phyloP scores from a whole-genome alignment of 306 rosid genomes.

The Phaseolus lunatus region DNA sequence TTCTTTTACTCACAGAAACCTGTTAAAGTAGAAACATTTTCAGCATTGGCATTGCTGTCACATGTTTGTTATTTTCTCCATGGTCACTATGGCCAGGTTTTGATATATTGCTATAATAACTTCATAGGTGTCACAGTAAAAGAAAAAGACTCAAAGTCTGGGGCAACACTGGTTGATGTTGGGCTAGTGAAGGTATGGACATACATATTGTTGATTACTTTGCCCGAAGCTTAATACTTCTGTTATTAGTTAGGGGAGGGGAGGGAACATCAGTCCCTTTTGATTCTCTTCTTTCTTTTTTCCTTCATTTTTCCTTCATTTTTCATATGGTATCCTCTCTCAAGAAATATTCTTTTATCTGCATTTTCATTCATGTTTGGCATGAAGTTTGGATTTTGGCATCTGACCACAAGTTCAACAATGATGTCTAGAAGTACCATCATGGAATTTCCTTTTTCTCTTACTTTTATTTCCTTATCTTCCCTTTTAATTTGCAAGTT shows the following conservation, averaged over 20 bases:
- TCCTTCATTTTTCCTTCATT: conserved; percentile 1
- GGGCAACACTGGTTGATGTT: conserved; percentile 81
- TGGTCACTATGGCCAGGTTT: conserved; percentile 28
- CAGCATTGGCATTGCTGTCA: conserved; percentile 23
- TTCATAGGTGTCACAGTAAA: conserved; percentile 74
- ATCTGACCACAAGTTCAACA: conserved; percentile 19
- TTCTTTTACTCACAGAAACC: background rate
- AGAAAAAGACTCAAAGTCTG: conserved; percentile 60
- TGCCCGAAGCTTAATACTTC: background rate
- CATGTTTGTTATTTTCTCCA: conserved; percentile 40
- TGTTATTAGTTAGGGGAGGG: background rate
- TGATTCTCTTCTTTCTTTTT: background rate
- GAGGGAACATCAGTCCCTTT: conserved; percentile 1
- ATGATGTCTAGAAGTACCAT: conserved; percentile 29
- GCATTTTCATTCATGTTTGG: conserved; percentile 23
- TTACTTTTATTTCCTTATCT: conserved; percentile 23
- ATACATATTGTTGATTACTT: conserved; percentile 34
- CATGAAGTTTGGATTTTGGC: conserved; percentile 10
- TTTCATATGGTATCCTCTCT: conserved; percentile 15
- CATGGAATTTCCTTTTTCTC: conserved; percentile 15
- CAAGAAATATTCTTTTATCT: conserved; percentile 1
- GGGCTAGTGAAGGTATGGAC: conserved; percentile 84
- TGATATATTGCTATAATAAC: conserved; percentile 47
- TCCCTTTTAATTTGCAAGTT: conserved; percentile 34
- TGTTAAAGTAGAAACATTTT: conserved; percentile 32